A percentile compares a stretch with the other conserved stretches of the same genome.
Evolutionary conservation across 208 protist species (phyloP).

Genomic region (Angomonas desouzai): DNA sequence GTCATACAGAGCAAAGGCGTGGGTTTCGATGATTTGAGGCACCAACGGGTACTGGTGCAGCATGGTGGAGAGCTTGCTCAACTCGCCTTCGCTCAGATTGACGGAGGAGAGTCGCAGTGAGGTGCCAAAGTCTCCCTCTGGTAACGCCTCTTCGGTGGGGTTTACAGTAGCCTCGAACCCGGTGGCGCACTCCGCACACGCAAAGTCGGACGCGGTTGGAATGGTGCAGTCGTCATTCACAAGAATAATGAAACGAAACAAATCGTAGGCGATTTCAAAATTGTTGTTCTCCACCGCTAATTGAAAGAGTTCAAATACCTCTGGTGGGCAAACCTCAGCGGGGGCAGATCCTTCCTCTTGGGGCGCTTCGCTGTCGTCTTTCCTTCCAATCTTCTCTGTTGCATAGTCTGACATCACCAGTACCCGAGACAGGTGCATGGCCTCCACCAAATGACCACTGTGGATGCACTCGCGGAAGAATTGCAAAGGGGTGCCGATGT

Average conservation of each 20-base stretch:
- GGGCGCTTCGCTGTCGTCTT: neutral
- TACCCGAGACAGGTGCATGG: constrained; percentile 60
- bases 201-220: constrained; percentile 12
- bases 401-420: constrained; percentile 57
- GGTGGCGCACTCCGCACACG: neutral
- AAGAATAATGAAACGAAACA: constrained; percentile 71
- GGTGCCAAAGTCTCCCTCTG: neutral
- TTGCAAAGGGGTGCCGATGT: constrained; percentile 53
- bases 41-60: constrained; percentile 18
- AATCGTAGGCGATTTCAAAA: constrained; percentile 46
- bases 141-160: neutral
- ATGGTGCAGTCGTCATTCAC: constrained; percentile 42
- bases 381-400: neutral
- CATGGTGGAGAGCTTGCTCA: neutral
- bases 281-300: constrained; percentile 30
- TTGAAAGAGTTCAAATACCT: constrained; percentile 35
- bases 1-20: constrained; percentile 18
- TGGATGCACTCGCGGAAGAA: constrained; percentile 69
- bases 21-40: constrained; percentile 10
- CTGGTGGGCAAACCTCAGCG: constrained; percentile 27
- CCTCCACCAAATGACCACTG: constrained; percentile 48
- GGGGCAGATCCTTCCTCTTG: constrained; percentile 11
- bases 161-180: neutral
- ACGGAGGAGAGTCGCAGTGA: neutral
- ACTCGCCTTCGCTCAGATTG: constrained; percentile 12